Evolutionary conservation across 1,139 yeast genomes (phyloP).

Genomic region (Blastobotrys buckinghamii): DNA sequence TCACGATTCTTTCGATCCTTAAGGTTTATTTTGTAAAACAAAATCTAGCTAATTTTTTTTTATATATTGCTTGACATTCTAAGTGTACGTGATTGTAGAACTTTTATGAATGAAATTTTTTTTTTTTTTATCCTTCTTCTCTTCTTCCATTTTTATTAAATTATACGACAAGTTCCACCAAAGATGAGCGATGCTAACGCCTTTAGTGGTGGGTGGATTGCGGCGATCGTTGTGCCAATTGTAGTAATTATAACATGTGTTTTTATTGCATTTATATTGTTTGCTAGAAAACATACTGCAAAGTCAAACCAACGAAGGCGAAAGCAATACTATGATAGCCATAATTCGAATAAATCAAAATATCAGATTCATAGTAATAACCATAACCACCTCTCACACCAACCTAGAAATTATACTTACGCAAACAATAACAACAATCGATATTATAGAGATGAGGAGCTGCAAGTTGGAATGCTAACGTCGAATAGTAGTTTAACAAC

Average conservation of each 20-base stretch:
- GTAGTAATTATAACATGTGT: slow-evolving; percentile 19
- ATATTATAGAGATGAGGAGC: not conserved
- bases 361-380: not conserved
- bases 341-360: not conserved
- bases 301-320: not conserved
- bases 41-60: too few species aligned
- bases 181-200: slow-evolving; percentile 2
- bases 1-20: too few species aligned
- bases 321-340: not conserved
- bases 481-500: not conserved
- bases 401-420: not conserved
- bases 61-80: too few species aligned
- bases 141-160: not conserved
- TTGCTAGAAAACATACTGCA: slow-evolving; percentile 5
- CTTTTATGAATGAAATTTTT: too few species aligned
- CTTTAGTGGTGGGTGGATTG: slow-evolving; percentile 20
- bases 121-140: not conserved
- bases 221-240: slow-evolving; percentile 28
- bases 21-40: too few species aligned
- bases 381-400: not conserved
- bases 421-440: too few species aligned
- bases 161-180: not conserved
- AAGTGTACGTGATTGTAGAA: too few species aligned
- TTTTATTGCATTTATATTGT: slow-evolving; percentile 14
- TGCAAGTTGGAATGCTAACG: not conserved